A percentile compares a stretch with the other conserved stretches of the same genome.
Evolutionary conservation across 2,329 filamentous ascomycete species (phyloP).

Genomic region (Lecanicillium sp.): DNA sequence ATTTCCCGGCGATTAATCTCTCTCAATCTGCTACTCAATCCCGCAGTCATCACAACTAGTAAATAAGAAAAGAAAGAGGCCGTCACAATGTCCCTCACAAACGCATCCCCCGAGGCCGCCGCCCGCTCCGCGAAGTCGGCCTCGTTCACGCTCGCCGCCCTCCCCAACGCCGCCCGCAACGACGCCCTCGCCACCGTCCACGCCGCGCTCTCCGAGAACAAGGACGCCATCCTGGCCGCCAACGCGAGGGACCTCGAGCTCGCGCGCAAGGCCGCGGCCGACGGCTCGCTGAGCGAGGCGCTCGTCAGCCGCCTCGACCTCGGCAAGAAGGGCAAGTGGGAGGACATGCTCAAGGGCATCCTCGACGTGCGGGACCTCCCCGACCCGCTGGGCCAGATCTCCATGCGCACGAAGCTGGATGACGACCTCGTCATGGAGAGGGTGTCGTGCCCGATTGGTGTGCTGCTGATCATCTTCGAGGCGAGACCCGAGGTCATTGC

Average conservation of each 20-base stretch:
- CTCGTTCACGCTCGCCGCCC: conserved; percentile 75
- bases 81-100: conserved; percentile 77
- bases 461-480: conserved; percentile 98
- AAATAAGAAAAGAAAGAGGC: neutral
- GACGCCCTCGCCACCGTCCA: conserved; percentile 79
- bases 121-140: conserved; percentile 73
- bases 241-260: conserved; percentile 76
- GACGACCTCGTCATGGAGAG: conserved; percentile 80
- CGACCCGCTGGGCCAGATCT: conserved; percentile 85
- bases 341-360: conserved; percentile 96
- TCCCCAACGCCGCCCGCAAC: conserved; percentile 72
- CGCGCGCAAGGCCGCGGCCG: conserved; percentile 66
- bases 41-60: neutral
- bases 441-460: conserved; percentile 89
- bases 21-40: neutral
- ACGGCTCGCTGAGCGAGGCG: conserved; percentile 72
- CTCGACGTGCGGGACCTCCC: conserved; percentile 76
- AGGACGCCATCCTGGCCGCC: conserved; percentile 73
- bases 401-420: conserved; percentile 77
- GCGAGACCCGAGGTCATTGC: conserved; percentile 96
- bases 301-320: conserved; percentile 86
- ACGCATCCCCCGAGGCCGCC: conserved; percentile 70
- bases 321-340: conserved; percentile 81
- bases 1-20: neutral
- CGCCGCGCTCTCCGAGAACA: conserved; percentile 62